Evolutionary conservation across 495 filamentous ascomycete genomes (phyloP).

Genomic region (Emericellopsis terricola): DNA sequence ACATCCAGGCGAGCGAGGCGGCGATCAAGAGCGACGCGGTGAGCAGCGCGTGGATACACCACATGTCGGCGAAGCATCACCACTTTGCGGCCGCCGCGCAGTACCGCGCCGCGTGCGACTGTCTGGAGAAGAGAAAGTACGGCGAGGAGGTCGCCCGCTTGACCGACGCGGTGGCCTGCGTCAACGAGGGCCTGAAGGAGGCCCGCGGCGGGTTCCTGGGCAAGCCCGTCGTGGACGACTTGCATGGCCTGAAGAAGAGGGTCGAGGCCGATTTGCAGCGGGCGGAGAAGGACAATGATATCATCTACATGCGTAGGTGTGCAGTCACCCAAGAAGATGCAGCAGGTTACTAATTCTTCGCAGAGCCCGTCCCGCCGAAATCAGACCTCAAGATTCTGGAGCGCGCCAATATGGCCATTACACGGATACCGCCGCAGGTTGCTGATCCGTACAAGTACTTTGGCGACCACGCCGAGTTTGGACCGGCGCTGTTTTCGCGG

Average conservation of each 20-base stretch:
- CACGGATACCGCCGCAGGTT: constrained; percentile 66
- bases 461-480: constrained; percentile 61
- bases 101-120: constrained; percentile 83
- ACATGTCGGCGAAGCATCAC: constrained; percentile 92
- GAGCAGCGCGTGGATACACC: constrained; percentile 93
- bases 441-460: constrained; percentile 63
- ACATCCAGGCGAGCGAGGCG: constrained; percentile 65
- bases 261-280: constrained; percentile 78
- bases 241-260: constrained; percentile 65
- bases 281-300: constrained; percentile 90
- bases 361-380: constrained; percentile 68
- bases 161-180: constrained; percentile 61
- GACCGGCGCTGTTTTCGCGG: constrained; percentile 72
- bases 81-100: constrained; percentile 96
- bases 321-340: no score
- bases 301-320: constrained; percentile 59
- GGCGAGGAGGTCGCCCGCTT: constrained; percentile 89
- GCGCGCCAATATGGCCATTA: constrained; percentile 71
- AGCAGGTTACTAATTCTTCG: no score
- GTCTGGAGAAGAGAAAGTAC: constrained; percentile 83
- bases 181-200: constrained; percentile 77
- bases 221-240: constrained; percentile 62
- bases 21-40: constrained; percentile 78
- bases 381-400: constrained; percentile 73
- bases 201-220: constrained; percentile 56